A percentile compares a stretch with the other conserved stretches of the same genome.
phyloP scores from a whole-genome alignment of 176 grass and related monocot genomes.

The barley (Hordeum vulgare) region MorexV3_pseudomolecules_assembly NC_058522.1:512002297-512002796 shows the following conservation, averaged over 20 bases:
- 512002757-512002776: neutral
- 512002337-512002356: neutral
- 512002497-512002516: neutral
- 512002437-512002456: too few relatives aligned
- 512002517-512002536: neutral
- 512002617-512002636: neutral
- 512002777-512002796: neutral
- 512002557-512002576: neutral
- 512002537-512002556: neutral
- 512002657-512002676: neutral
- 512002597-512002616: neutral
- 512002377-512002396: neutral
- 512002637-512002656: neutral
- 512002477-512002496: too few relatives aligned
- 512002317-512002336: too few relatives aligned
- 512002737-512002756: neutral
- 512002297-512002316: too few relatives aligned
- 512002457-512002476: neutral
- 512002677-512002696: neutral
- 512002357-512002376: neutral
- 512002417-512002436: neutral
- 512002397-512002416: neutral
- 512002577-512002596: neutral
- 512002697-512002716: neutral
- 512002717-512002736: constrained; percentile 4